Evolutionary conservation across 2,329 filamentous ascomycete genomes (phyloP).

Genomic region (Escovopsis weberi): DNA sequence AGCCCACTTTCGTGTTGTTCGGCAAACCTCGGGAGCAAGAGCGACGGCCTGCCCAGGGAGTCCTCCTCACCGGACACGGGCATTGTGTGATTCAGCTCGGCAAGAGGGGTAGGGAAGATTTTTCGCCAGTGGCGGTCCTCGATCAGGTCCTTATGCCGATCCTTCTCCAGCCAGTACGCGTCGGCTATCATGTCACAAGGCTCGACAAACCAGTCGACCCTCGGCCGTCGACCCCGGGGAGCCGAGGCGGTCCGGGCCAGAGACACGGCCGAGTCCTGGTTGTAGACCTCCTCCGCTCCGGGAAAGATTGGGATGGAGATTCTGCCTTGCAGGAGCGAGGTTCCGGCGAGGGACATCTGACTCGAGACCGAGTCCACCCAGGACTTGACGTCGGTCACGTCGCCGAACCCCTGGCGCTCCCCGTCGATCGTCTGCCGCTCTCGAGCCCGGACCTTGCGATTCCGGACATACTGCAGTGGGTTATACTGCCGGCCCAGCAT

Average conservation of each 20-base stretch:
- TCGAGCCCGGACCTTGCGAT: slow-evolving; percentile 69
- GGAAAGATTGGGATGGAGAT: slow-evolving; percentile 29
- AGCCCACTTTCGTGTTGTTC: slow-evolving; percentile 10
- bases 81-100: slow-evolving; percentile 10
- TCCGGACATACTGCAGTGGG: slow-evolving; percentile 82
- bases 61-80: slow-evolving; percentile 20
- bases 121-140: slow-evolving; percentile 65
- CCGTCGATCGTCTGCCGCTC: slow-evolving; percentile 63
- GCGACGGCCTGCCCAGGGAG: slow-evolving; percentile 7
- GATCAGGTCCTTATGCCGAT: slow-evolving; percentile 63
- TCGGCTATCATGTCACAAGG: slow-evolving; percentile 83
- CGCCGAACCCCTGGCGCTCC: slow-evolving; percentile 60
- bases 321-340: slow-evolving; percentile 11
- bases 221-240: slow-evolving; percentile 53
- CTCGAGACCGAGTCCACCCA: slow-evolving; percentile 60
- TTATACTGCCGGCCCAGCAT: slow-evolving; percentile 64
- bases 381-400: slow-evolving; percentile 52
- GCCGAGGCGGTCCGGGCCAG: slow-evolving; percentile 28
- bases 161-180: slow-evolving; percentile 77
- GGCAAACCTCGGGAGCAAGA: slow-evolving; percentile 13
- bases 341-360: slow-evolving; percentile 14
- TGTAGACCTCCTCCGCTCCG: slow-evolving; percentile 28
- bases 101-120: slow-evolving; percentile 42
- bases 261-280: slow-evolving; percentile 28
- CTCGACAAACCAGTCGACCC: slow-evolving; percentile 72